phyloP scores from a whole-genome alignment of 2,329 filamentous ascomycete genomes.

The Amylocarpus encephaloides region DNA sequence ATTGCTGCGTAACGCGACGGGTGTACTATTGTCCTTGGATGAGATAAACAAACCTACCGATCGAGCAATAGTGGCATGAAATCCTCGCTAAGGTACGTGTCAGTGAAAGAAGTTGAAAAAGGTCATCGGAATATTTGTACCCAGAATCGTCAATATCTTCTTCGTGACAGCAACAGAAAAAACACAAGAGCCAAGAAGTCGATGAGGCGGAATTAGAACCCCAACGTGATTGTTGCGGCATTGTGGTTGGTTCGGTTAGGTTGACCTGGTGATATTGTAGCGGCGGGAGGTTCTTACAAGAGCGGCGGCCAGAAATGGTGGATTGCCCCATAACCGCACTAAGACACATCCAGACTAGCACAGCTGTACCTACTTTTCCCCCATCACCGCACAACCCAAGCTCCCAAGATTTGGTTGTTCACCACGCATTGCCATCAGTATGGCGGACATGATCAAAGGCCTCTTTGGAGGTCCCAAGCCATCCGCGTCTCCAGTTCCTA shows the following conservation, averaged over 20 bases:
- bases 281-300: no score
- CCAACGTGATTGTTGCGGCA: no score
- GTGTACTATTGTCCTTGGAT: neutral
- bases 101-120: neutral
- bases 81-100: neutral
- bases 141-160: neutral
- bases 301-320: no score
- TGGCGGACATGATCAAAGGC: conserved; percentile 41
- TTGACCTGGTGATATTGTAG: no score
- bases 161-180: neutral
- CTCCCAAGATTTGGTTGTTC: conserved; percentile 2
- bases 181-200: neutral
- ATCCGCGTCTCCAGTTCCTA: conserved; percentile 42
- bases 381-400: neutral
- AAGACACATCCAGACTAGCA: neutral
- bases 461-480: conserved; percentile 64
- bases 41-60: neutral
- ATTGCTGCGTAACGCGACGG: neutral
- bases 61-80: neutral
- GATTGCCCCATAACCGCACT: no score
- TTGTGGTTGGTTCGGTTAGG: no score
- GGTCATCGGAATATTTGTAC: neutral
- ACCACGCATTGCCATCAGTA: conserved; percentile 16
- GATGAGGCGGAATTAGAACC: neutral
- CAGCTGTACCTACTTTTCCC: neutral